Conservation (phyloP, 177 flowering plant genomes). For the Vitis hybrid region DNA sequence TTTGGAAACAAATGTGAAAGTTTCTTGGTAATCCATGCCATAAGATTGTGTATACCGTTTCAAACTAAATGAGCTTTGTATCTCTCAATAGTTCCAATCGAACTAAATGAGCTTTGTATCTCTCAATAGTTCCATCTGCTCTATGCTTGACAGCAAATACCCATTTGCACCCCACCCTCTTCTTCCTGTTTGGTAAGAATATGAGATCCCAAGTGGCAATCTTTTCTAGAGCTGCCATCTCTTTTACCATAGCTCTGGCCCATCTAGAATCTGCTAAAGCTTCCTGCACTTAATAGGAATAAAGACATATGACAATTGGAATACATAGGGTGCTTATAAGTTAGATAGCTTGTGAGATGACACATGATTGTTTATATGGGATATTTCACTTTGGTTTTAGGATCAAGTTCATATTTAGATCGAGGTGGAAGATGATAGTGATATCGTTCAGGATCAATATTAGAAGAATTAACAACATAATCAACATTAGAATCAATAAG, state of each 20-base stretch:
- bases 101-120: too few relatives aligned
- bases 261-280: background rate
- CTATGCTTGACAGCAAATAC: too few relatives aligned
- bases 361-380: background rate
- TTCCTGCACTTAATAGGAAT: background rate
- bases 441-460: background rate
- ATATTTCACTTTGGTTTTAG: background rate
- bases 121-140: too few relatives aligned
- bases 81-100: too few relatives aligned
- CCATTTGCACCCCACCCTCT: background rate
- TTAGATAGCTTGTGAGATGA: background rate
- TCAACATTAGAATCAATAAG: too few relatives aligned
- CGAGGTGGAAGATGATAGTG: background rate
- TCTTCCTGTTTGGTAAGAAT: background rate
- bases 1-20: background rate
- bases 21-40: background rate
- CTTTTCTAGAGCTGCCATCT: background rate
- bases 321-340: slow-evolving; percentile 1
- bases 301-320: background rate
- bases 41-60: slow-evolving; percentile 4
- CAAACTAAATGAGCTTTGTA: too few relatives aligned
- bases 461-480: too few relatives aligned
- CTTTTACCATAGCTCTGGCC: slow-evolving; percentile 2
- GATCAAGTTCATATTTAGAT: background rate
- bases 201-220: background rate